phyloP scores from a whole-genome alignment of 106 monocot species.

The Allium fistulosum region DNA sequence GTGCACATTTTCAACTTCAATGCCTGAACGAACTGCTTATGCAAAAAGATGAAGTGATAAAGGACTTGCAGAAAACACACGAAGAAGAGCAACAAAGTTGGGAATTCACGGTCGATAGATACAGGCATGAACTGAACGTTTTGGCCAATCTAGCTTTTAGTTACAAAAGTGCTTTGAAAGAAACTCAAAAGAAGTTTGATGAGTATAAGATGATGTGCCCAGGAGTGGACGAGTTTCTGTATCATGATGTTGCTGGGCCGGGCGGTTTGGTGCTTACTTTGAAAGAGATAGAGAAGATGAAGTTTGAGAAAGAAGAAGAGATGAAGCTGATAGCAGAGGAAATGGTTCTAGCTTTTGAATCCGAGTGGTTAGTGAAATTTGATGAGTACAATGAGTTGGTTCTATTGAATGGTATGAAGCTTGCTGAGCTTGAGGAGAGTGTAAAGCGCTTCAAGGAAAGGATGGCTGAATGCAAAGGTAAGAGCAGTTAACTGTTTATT shows the following conservation, averaged over 20 bases:
- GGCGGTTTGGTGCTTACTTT: slow-evolving; percentile 59
- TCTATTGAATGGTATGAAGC: slow-evolving; percentile 13
- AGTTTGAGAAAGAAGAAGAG: slow-evolving; percentile 37
- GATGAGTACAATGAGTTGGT: slow-evolving; percentile 16
- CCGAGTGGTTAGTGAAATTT: slow-evolving; percentile 44
- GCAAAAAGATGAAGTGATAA: slow-evolving; percentile 60
- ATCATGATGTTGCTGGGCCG: slow-evolving; percentile 53
- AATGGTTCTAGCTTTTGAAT: slow-evolving; percentile 33
- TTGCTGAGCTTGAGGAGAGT: slow-evolving; percentile 19
- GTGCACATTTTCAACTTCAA: slow-evolving; percentile 56
- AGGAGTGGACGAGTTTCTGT: slow-evolving; percentile 49
- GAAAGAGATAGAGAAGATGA: slow-evolving; percentile 56
- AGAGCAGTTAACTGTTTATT: slow-evolving; percentile 2
- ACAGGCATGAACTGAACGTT: slow-evolving; percentile 64
- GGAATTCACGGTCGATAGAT: slow-evolving; percentile 31
- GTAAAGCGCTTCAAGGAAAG: slow-evolving; percentile 30
- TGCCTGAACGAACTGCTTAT: slow-evolving; percentile 40
- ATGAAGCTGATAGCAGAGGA: slow-evolving; percentile 15
- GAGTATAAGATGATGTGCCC: slow-evolving; percentile 63
- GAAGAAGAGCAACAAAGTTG: slow-evolving; percentile 67
- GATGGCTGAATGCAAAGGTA: slow-evolving; percentile 13
- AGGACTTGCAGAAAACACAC: slow-evolving; percentile 39
- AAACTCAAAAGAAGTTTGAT: slow-evolving; percentile 43
- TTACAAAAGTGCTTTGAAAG: slow-evolving; percentile 67
- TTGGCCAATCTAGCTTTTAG: slow-evolving; percentile 53